phyloP scores from a whole-genome alignment of 2,329 filamentous ascomycete species.

The Colletotrichum trifolii region DNA sequence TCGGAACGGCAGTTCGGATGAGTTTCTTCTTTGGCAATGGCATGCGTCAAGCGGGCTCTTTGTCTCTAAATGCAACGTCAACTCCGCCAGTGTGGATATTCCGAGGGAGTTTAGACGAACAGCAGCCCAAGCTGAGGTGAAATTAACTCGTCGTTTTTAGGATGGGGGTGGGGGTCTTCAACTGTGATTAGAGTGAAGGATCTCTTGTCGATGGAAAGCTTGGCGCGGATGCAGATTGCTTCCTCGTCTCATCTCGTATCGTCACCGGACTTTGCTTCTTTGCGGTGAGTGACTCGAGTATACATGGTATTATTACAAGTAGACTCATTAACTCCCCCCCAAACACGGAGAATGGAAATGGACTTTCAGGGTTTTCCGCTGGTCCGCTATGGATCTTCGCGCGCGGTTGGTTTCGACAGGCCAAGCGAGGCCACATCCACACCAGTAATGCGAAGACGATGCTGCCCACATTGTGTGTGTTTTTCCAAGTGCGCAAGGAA shows the following conservation, averaged over 20 bases:
- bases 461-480: too few species aligned
- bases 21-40: conserved; percentile 25
- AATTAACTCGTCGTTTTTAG: conserved; percentile 22
- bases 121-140: conserved; percentile 11
- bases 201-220: conserved; percentile 17
- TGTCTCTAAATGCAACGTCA: conserved; percentile 13
- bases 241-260: neutral
- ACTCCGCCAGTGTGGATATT: conserved; percentile 19
- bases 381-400: neutral
- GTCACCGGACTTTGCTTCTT: neutral
- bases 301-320: too few species aligned
- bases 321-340: too few species aligned
- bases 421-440: neutral
- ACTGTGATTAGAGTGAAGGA: conserved; percentile 16
- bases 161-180: conserved; percentile 7
- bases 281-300: neutral
- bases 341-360: too few species aligned
- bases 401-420: conserved; percentile 9
- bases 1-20: conserved; percentile 14
- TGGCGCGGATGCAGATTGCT: conserved; percentile 28
- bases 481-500: too few species aligned
- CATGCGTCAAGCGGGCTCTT: conserved; percentile 18
- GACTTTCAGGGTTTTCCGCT: too few species aligned
- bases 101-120: conserved; percentile 19
- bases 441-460: neutral